Percentiles rank a stretch among this genome's conserved stretches.
Evolutionary conservation across 441 rosid species (phyloP).

Genomic region (Euphorbia schlechtendalii): DNA sequence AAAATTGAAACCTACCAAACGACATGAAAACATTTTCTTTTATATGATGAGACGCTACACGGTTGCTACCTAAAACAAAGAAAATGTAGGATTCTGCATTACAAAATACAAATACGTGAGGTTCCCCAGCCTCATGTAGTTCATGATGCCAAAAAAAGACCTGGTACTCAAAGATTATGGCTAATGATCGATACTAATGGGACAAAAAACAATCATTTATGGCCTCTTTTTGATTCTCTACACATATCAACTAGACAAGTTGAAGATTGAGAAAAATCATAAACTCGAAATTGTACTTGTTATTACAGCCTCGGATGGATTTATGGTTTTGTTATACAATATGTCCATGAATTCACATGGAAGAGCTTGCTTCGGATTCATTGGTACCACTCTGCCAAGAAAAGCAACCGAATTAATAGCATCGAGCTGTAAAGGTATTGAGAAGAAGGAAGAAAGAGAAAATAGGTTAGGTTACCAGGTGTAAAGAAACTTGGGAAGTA

Average conservation of each 20-base stretch:
- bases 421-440: not conserved
- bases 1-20: too few species aligned
- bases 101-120: not conserved
- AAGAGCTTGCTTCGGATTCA: constrained; percentile 8
- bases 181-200: not conserved
- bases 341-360: not conserved
- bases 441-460: not conserved
- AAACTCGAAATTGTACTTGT: not conserved
- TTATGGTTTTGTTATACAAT: not conserved
- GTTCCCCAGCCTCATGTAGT: not conserved
- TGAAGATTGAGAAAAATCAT: not conserved
- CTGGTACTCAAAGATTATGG: not conserved
- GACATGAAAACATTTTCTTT: too few species aligned
- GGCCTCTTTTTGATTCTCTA: not conserved
- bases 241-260: not conserved
- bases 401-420: not conserved
- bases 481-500: constrained; percentile 38
- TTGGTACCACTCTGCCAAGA: not conserved
- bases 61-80: too few species aligned
- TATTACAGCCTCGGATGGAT: not conserved
- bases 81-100: not conserved
- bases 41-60: too few species aligned
- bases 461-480: constrained; percentile 30
- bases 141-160: not conserved
- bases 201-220: not conserved